Evolutionary conservation across 2,329 filamentous ascomycete species (phyloP).

Genomic region (Lanzia echinophila): DNA sequence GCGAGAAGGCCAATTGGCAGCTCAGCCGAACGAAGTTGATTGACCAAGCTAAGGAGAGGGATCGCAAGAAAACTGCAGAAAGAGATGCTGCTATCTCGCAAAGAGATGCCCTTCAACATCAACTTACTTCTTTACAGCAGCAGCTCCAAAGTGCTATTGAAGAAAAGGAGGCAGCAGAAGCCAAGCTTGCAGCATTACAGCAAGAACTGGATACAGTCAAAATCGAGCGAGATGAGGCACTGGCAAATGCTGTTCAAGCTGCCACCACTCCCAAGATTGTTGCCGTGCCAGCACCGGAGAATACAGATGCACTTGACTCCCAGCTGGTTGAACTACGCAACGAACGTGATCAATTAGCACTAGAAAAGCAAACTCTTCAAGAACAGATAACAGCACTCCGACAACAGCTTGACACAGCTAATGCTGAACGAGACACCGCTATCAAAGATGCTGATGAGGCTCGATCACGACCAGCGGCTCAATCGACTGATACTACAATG

Average conservation of each 20-base stretch:
- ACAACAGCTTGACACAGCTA: conserved; percentile 53
- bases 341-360: conserved; percentile 58
- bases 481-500: conserved; percentile 19
- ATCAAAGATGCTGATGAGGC: conserved; percentile 37
- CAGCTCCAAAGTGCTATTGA: conserved; percentile 40
- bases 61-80: conserved; percentile 43
- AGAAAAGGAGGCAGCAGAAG: conserved; percentile 30
- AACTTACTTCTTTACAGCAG: conserved; percentile 37
- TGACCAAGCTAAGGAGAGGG: conserved; percentile 57
- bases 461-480: conserved; percentile 34
- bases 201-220: conserved; percentile 38
- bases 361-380: conserved; percentile 64
- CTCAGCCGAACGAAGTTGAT: conserved; percentile 47
- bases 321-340: conserved; percentile 45
- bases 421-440: conserved; percentile 52
- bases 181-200: conserved; percentile 30
- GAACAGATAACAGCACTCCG: conserved; percentile 50
- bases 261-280: conserved; percentile 19
- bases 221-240: conserved; percentile 41
- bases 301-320: conserved; percentile 42
- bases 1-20: conserved; percentile 48
- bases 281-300: conserved; percentile 43
- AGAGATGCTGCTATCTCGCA: conserved; percentile 34
- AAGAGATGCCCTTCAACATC: conserved; percentile 35
- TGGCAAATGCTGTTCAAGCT: conserved; percentile 20